Percentiles rank a stretch among this genome's conserved stretches.
Evolutionary conservation across 1,284 basidiomycete species (phyloP).

Genomic region (Sanghuangporus weigelae): DNA sequence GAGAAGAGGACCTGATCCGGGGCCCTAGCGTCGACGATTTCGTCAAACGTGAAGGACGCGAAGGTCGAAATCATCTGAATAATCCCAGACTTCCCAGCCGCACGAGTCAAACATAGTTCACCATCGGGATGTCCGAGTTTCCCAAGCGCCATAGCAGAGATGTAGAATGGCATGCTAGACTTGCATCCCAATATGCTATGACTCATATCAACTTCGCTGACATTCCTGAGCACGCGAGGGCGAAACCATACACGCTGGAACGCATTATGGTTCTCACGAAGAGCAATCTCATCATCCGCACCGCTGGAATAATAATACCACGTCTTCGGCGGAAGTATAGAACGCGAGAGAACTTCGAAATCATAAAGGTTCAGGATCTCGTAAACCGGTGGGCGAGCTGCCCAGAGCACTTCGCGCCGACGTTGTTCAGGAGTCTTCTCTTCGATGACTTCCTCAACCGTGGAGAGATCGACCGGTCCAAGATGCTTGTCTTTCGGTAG

Average conservation of each 20-base stretch:
- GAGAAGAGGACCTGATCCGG: conserved; percentile 76
- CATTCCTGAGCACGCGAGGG: conserved; percentile 64
- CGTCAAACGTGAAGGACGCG: conserved; percentile 86
- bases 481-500: conserved; percentile 48
- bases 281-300: conserved; percentile 62
- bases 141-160: conserved; percentile 69
- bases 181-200: conserved; percentile 54
- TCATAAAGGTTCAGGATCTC: conserved; percentile 68
- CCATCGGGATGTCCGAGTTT: conserved; percentile 94
- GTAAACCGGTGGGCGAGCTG: conserved; percentile 45
- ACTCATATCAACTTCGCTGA: conserved; percentile 54
- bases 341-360: conserved; percentile 57
- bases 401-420: conserved; percentile 33
- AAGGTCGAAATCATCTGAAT: conserved; percentile 95
- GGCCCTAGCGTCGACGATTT: conserved; percentile 73
- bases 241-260: conserved; percentile 74
- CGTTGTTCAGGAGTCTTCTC: conserved; percentile 38
- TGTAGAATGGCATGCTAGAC: conserved; percentile 57
- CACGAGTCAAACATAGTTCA: conserved; percentile 84
- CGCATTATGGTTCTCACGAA: conserved; percentile 63
- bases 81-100: conserved; percentile 71
- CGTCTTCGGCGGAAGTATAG: conserved; percentile 48
- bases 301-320: conserved; percentile 67
- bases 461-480: conserved; percentile 45
- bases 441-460: conserved; percentile 39